phyloP scores from a whole-genome alignment of 1,139 yeast genomes.

The Yamadazyma mexicana region DNA sequence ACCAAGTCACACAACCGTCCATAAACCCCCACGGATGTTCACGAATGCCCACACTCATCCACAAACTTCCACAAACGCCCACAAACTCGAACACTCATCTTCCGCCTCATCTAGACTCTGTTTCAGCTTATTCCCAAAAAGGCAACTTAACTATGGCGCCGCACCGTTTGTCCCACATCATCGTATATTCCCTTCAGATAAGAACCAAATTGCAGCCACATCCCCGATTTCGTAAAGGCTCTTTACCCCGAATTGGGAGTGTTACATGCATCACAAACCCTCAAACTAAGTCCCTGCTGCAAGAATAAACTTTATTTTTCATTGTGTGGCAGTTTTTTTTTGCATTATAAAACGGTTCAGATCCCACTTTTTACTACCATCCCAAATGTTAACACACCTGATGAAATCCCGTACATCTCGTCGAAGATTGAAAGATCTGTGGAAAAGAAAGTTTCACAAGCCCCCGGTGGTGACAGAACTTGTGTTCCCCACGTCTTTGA shows the following conservation, averaged over 20 bases:
- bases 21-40: no score
- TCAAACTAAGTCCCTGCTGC: no score
- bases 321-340: not conserved
- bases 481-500: constrained; percentile 14
- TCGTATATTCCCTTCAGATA: not conserved
- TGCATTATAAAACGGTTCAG: not conserved
- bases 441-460: constrained; percentile 10
- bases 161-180: constrained; percentile 9
- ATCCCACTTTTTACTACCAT: not conserved
- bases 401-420: not conserved
- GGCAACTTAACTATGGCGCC: constrained; percentile 6
- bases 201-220: not conserved
- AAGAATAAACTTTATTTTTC: not conserved
- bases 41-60: no score
- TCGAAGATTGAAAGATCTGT: constrained; percentile 8
- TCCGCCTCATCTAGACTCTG: not conserved
- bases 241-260: no score
- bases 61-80: no score
- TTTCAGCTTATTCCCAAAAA: not conserved
- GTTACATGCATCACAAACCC: no score
- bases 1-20: no score
- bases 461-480: not conserved
- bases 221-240: not conserved
- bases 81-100: no score
- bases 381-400: not conserved